Percentiles rank a stretch among this genome's conserved stretches.
phyloP scores from a whole-genome alignment of 169 alveolate genomes.

The Plasmodium chabaudi region DNA sequence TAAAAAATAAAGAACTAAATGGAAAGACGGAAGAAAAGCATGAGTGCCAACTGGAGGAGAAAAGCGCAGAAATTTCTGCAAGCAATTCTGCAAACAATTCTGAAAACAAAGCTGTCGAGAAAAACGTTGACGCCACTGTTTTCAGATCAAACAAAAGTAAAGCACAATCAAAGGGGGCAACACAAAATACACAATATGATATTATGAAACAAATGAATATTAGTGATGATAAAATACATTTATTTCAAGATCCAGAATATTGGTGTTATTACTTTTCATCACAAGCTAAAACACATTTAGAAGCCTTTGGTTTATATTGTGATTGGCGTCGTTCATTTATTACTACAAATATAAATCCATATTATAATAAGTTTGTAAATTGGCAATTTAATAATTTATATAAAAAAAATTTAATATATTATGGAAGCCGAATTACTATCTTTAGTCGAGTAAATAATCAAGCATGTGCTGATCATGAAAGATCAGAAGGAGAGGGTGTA shows the following conservation, averaged over 20 bases:
- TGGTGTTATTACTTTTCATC: conserved; percentile 99
- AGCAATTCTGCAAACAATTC: not conserved
- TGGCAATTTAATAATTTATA: conserved; percentile 98
- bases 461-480: conserved; percentile 99
- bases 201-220: conserved; percentile 94
- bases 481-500: conserved; percentile 89
- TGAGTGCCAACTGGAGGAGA: not conserved
- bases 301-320: conserved; percentile 84
- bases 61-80: not conserved
- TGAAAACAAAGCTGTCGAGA: not conserved
- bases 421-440: conserved; percentile 94
- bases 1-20: conserved; percentile 47
- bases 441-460: conserved; percentile 94
- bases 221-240: conserved; percentile 94
- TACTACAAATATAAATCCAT: conserved; percentile 98
- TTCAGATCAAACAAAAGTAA: conserved; percentile 89
- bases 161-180: conserved; percentile 90
- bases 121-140: conserved; percentile 76
- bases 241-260: conserved; percentile 95
- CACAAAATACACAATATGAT: conserved; percentile 90
- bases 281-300: conserved; percentile 93
- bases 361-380: conserved; percentile 94
- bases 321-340: conserved; percentile 99
- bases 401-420: conserved; percentile 80
- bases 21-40: not conserved